Conservation (phyloP, 371 early-diverging fungal genomes). For the Rhizopus sp. region DNA sequence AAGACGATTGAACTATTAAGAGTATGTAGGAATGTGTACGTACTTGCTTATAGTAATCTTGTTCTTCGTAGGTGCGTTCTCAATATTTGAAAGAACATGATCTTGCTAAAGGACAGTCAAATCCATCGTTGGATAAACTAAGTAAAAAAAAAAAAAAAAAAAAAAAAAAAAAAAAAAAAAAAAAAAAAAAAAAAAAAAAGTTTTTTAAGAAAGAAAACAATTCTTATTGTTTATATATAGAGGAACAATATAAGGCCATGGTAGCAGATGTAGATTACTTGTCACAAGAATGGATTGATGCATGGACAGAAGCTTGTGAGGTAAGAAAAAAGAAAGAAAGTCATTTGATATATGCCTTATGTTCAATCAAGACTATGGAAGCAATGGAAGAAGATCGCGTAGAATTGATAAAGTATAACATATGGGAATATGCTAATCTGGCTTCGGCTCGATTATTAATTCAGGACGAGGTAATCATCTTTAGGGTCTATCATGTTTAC, state of each 20-base stretch:
- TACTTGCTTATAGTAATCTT: neutral
- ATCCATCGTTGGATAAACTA: conserved; percentile 11
- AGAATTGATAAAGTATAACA: conserved; percentile 35
- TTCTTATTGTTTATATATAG: conserved; percentile 10
- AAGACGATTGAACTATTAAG: conserved; percentile 19
- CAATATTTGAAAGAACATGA: conserved; percentile 25
- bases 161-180: conserved; percentile 7
- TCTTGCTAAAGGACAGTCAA: conserved; percentile 14
- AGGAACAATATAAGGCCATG: conserved; percentile 22
- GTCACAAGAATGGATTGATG: conserved; percentile 39
- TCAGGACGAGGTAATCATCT: conserved; percentile 40
- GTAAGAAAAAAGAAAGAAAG: conserved; percentile 17
- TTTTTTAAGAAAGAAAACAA: neutral
- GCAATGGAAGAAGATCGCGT: conserved; percentile 42
- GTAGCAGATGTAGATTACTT: conserved; percentile 28
- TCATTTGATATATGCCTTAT: neutral
- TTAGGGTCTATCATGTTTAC: neutral
- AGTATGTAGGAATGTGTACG: conserved; percentile 5
- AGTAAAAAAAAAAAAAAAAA: conserved; percentile 17
- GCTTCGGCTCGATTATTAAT: conserved; percentile 37
- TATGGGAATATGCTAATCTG: conserved; percentile 51
- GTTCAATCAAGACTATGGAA: conserved; percentile 26
- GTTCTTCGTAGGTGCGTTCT: conserved; percentile 14
- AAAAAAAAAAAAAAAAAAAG: neutral
- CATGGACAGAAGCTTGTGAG: conserved; percentile 43